A percentile compares a stretch with the other conserved stretches of the same genome.
Evolutionary conservation across 768 basidiomycete species (phyloP).

Genomic region (Chalciporus chontae): DNA sequence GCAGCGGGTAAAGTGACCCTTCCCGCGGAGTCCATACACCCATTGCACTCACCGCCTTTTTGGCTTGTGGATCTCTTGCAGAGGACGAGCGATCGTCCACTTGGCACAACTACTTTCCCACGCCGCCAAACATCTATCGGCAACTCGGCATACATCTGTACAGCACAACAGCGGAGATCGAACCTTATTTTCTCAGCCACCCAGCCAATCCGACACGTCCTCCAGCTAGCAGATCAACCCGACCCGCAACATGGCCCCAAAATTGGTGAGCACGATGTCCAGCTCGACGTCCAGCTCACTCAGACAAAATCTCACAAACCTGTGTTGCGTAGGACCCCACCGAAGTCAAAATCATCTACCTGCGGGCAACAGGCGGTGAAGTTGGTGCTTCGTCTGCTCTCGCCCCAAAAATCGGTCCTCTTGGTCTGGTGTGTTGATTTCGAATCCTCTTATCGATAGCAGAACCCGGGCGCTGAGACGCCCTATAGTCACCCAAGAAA

Average conservation of each 20-base stretch:
- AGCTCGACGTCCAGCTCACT: neutral
- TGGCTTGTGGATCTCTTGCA: constrained; percentile 22
- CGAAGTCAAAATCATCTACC: constrained; percentile 99
- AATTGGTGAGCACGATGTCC: constrained; percentile 51
- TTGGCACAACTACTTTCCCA: constrained; percentile 36
- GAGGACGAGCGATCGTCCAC: neutral
- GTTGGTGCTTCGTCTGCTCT: constrained; percentile 98
- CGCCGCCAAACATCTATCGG: constrained; percentile 32
- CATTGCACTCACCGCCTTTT: constrained; percentile 56
- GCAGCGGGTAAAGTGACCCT: constrained; percentile 76
- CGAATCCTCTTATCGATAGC: neutral
- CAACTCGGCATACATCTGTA: constrained; percentile 41
- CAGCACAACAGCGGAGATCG: constrained; percentile 49
- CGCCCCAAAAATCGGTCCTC: constrained; percentile 99
- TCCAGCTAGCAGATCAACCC: constrained; percentile 22
- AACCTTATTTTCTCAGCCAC: constrained; percentile 49
- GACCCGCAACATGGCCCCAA: constrained; percentile 64
- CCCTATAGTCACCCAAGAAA: constrained; percentile 92
- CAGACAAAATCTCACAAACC: constrained; percentile 4
- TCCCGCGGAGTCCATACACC: constrained; percentile 71
- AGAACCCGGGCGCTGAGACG: constrained; percentile 11
- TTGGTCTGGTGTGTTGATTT: constrained; percentile 80
- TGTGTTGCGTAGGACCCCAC: constrained; percentile 75
- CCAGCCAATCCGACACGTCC: constrained; percentile 4
- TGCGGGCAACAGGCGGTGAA: constrained; percentile 98